Evolutionary conservation across 1,139 yeast species (phyloP), one percentile per base, ranked within the genome.

Genomic region (Blastobotrys indianensis): DNA sequence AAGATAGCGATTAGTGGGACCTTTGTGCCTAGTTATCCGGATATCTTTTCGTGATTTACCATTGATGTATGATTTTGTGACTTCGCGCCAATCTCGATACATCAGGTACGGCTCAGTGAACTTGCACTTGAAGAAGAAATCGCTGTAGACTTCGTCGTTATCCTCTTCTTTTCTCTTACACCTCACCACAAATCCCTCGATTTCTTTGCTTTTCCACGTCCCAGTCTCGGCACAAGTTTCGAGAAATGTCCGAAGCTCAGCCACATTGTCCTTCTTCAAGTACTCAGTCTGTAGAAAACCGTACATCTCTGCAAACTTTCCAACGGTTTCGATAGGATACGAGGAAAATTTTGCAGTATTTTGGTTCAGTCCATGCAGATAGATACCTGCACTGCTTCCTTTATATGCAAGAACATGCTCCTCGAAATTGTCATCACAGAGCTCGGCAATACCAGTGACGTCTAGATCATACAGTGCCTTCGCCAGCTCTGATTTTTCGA

Each of bases 101-200:
- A 94, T 75, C 44, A 87, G 68, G 59, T 94, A 94, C 0, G 98
- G 98, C 65, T 94, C 96, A 55, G 88, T 95, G 62, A 94, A 92
- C 64, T 94, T 94, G 69, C 73, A 92, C 67, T 94, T 94, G 76
- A 88, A 94, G 65, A 94, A 87, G 58, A 76, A 87, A 51, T 80
- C 83, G 11, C 60, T 63, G 13, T 44, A 41, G 11, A 35, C 13
- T 2, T 20, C 10, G 9, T 39, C 42, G 3, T 41, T 45, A 4
- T 3, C 25, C 7, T 31, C 25, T 11, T 37, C 38, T 46, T 47
- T 20, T 12, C 54, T 49, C 42, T 69, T 67, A 55, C 92, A 78
- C 44, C 98, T 72, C 4, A 94, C 72, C 1, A 94, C 99, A 67
- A 92, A 94, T 0, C 99, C 99, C 67, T 94, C 99, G 5, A 86